Evolutionary conservation across 345 rosid species (phyloP).

Genomic region (Toxicodendron radicans): DNA sequence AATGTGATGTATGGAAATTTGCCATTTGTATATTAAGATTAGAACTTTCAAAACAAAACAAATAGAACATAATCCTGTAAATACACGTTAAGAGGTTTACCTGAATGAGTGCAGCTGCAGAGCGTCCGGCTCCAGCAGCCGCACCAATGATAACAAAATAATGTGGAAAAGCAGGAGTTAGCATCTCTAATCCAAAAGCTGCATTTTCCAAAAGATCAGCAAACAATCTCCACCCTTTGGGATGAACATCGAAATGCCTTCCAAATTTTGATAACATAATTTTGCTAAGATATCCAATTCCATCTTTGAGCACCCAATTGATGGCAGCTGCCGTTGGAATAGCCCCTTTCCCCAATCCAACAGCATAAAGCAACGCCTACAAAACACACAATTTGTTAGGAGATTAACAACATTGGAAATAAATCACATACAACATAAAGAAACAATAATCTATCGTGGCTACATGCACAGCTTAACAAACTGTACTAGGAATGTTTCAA

Average conservation of each 20-base stretch:
- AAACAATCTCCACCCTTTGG: slow-evolving; percentile 94
- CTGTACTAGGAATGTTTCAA: slow-evolving; percentile 19
- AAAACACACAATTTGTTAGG: background rate
- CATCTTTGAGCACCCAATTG: slow-evolving; percentile 97
- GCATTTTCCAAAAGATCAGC: slow-evolving; percentile 95
- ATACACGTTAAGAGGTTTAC: slow-evolving; percentile 20
- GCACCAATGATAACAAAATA: slow-evolving; percentile 80
- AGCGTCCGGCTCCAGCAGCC: slow-evolving; percentile 89
- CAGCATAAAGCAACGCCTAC: slow-evolving; percentile 94
- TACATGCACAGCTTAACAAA: background rate
- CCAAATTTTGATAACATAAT: slow-evolving; percentile 87
- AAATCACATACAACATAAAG: background rate
- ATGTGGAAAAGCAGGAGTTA: slow-evolving; percentile 89
- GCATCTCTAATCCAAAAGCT: slow-evolving; percentile 91
- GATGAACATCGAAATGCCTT: slow-evolving; percentile 93
- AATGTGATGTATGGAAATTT: background rate
- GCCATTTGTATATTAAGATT: background rate
- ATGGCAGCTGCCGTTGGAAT: slow-evolving; percentile 96
- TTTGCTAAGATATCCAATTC: slow-evolving; percentile 93
- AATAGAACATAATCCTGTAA: too few relatives aligned
- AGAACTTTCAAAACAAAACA: background rate
- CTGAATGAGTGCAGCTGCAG: slow-evolving; percentile 95
- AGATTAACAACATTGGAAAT: slow-evolving; percentile 2
- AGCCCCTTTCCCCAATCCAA: slow-evolving; percentile 96
- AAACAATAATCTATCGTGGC: too few relatives aligned